These are phyloP conservation scores for Zygnema circumcarinatum DNA, from an alignment of 139 green algal species.

Conservation along the genomic window DNA sequence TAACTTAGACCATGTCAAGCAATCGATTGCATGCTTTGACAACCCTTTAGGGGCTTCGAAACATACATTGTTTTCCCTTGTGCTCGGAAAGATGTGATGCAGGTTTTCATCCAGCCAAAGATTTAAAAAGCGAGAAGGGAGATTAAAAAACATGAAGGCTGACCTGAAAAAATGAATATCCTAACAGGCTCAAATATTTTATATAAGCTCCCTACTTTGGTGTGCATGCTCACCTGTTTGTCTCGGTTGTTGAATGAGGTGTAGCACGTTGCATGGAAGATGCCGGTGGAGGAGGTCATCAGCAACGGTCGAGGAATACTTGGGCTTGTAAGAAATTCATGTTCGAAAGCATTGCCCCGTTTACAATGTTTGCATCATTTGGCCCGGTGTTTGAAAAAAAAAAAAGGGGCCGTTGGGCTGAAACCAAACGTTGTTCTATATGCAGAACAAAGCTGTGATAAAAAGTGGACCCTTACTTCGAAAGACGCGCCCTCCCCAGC, in stretches of 20 bases:
- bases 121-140: neutral
- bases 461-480: neutral
- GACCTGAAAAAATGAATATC: too few species aligned
- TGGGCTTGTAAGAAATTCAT: neutral
- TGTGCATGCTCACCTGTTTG: too few species aligned
- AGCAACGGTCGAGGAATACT: neutral
- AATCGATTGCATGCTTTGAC: too few species aligned
- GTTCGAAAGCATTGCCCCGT: neutral
- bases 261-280: neutral
- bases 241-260: too few species aligned
- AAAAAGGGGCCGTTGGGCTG: neutral
- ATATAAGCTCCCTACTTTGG: neutral
- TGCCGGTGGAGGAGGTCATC: neutral
- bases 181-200: neutral
- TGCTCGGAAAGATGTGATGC: neutral
- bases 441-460: neutral
- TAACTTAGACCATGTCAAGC: too few species aligned
- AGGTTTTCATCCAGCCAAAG: neutral
- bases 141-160: neutral
- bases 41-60: too few species aligned
- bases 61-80: too few species aligned
- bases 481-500: neutral
- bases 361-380: neutral
- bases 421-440: neutral
- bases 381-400: neutral